These are phyloP conservation scores for Solanum infundibuliforme DNA, from an alignment of 257 asterid species.

Conservation along the genomic window DNA sequence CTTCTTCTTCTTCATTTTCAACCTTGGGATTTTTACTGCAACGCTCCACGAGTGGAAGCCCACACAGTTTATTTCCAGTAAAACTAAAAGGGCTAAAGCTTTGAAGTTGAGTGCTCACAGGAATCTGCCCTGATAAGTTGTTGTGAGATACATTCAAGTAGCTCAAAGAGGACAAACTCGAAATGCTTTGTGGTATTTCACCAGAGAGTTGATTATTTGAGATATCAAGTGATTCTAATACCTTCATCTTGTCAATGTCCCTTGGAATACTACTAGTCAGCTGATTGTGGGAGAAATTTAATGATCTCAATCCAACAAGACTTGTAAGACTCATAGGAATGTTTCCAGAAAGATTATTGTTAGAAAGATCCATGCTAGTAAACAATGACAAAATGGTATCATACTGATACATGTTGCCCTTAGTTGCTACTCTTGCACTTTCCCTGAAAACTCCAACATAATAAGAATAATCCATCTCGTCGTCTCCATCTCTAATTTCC, in stretches of 20 bases:
- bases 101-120: constrained; percentile 10
- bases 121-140: constrained; percentile 12
- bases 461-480: not conserved
- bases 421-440: constrained; percentile 11
- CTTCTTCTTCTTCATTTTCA: not conserved
- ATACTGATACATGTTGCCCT: constrained; percentile 5
- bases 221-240: constrained; percentile 13
- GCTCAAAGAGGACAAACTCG: not conserved
- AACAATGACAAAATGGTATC: constrained; percentile 9
- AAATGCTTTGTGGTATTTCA: constrained; percentile 1
- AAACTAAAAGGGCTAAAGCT: not conserved
- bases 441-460: constrained; percentile 1
- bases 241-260: constrained; percentile 10
- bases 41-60: not conserved
- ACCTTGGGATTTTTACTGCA: not conserved
- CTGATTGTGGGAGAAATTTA: constrained; percentile 22
- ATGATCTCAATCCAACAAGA: constrained; percentile 12
- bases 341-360: constrained; percentile 14
- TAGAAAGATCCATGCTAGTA: constrained; percentile 16
- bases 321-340: constrained; percentile 20
- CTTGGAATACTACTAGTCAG: constrained; percentile 21
- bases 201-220: constrained; percentile 13
- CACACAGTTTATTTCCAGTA: not conserved
- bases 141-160: constrained; percentile 9
- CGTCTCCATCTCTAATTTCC: not conserved